These are phyloP conservation scores for Saccharomyces pastorianus DNA, from an alignment of 1,139 yeast genomes.

Conservation along the genomic window DNA sequence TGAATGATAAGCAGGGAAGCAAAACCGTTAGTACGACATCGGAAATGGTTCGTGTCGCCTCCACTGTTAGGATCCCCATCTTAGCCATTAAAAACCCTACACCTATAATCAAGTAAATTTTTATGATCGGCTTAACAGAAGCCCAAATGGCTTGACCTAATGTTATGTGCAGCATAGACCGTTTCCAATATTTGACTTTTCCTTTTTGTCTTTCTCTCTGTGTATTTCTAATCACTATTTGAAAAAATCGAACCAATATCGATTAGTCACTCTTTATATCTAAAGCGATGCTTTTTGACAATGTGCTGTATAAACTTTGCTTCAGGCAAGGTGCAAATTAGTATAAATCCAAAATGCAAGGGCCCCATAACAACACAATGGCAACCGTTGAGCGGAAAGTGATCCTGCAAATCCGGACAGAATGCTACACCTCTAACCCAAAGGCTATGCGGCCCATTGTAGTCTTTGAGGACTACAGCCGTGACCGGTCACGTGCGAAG, in stretches of 20 bases:
- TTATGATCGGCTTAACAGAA: constrained; percentile 83
- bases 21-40: constrained; percentile 61
- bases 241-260: neutral
- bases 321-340: neutral
- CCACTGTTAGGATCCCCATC: constrained; percentile 60
- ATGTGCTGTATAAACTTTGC: neutral
- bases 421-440: neutral
- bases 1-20: constrained; percentile 73
- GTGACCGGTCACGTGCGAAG: neutral
- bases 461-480: neutral
- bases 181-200: neutral
- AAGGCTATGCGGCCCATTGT: neutral
- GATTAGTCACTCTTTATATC: neutral
- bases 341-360: no score
- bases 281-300: neutral
- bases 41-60: constrained; percentile 67
- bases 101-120: constrained; percentile 73
- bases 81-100: constrained; percentile 63
- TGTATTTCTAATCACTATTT: neutral
- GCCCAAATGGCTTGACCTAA: constrained; percentile 71
- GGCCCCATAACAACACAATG: neutral
- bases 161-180: constrained; percentile 17
- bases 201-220: neutral
- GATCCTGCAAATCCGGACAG: neutral
- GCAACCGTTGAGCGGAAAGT: neutral